A percentile compares a stretch with the other conserved stretches of the same genome.
Evolutionary conservation across 805 yeast genomes (phyloP).

Genomic region (Candida pseudoglaebosa): DNA sequence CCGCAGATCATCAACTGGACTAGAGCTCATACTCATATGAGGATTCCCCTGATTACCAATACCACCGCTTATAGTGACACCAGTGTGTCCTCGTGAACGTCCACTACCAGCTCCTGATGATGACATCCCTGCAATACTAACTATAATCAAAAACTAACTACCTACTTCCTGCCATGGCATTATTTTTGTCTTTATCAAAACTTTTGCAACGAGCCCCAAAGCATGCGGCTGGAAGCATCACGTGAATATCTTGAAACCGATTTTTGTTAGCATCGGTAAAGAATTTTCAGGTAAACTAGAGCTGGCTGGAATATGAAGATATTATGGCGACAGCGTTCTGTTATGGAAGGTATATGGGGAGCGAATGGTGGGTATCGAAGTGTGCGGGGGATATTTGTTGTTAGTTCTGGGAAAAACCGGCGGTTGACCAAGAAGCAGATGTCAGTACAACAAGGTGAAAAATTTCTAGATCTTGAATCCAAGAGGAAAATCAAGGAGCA

Average conservation of each 20-base stretch:
- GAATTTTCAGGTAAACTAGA: no score
- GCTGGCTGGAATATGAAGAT: background rate
- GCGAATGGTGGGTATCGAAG: background rate
- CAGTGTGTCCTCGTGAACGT: slow-evolving; percentile 6
- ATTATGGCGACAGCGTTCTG: background rate
- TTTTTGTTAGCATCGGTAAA: no score
- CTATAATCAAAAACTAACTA: no score
- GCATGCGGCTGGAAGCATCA: no score
- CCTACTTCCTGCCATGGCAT: no score
- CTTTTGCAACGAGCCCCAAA: no score
- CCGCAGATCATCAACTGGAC: background rate
- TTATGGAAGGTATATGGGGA: no score
- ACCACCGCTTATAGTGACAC: slow-evolving; percentile 8
- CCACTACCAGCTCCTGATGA: slow-evolving; percentile 2
- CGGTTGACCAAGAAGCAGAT: slow-evolving; percentile 5
- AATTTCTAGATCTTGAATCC: slow-evolving; percentile 22
- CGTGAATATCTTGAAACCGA: no score
- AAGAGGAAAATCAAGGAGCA: slow-evolving; percentile 15
- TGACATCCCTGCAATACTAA: no score
- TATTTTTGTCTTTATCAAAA: no score
- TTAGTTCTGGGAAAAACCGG: slow-evolving; percentile 8
- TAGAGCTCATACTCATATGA: background rate
- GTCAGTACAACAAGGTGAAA: slow-evolving; percentile 3
- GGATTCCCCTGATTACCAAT: slow-evolving; percentile 5
- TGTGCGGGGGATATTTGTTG: slow-evolving; percentile 9